A percentile compares a stretch with the other conserved stretches of the same genome.
phyloP scores from a whole-genome alignment of 441 rosid genomes.

The Erysimum cheiri region DNA sequence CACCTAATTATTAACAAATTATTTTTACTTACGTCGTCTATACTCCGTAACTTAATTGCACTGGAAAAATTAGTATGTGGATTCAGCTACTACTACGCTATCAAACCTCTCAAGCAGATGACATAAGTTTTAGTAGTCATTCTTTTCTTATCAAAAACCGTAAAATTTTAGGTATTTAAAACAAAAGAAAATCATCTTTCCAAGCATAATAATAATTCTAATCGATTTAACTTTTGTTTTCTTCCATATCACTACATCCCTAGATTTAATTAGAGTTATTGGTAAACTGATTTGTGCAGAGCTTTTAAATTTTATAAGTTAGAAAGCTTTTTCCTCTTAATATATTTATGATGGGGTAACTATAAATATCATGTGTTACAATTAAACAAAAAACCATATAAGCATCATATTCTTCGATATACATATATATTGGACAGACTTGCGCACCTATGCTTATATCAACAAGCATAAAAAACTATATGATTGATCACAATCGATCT shows the following conservation, averaged over 20 bases:
- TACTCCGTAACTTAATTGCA: not conserved
- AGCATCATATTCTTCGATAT: slow-evolving; percentile 1
- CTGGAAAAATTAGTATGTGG: not conserved
- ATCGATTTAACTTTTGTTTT: not conserved
- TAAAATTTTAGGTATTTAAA: not conserved
- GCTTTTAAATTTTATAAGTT: too few species aligned
- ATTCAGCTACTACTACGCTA: slow-evolving; percentile 1
- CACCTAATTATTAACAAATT: not conserved
- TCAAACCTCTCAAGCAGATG: not conserved
- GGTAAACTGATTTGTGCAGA: too few species aligned
- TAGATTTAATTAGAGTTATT: too few species aligned
- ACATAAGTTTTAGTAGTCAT: not conserved
- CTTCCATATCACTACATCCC: not conserved
- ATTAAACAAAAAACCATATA: slow-evolving; percentile 6
- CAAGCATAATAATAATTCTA: not conserved
- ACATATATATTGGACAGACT: not conserved
- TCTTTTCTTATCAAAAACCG: not conserved
- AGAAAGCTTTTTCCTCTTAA: not conserved
- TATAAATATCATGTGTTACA: not conserved
- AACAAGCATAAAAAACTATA: not conserved
- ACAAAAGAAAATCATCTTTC: not conserved
- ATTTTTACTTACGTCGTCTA: not conserved
- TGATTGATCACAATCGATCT: not conserved
- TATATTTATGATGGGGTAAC: not conserved
- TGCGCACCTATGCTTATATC: not conserved